Evolutionary conservation across 2,329 filamentous ascomycete species (phyloP).

Genomic region (Cercospora berteroae): DNA sequence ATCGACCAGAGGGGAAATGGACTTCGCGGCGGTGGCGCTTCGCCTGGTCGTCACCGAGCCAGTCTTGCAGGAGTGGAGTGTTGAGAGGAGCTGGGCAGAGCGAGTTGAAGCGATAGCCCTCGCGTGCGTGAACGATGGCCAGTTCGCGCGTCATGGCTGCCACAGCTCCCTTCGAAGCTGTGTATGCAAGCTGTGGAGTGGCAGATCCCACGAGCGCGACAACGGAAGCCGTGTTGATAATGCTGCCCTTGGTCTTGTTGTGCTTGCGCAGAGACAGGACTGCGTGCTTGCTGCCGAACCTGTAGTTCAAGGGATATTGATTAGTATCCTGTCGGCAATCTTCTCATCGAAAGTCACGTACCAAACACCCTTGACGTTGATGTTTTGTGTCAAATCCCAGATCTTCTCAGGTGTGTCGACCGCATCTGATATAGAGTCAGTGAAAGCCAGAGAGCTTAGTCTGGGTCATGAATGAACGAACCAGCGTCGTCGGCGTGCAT

Average conservation of each 20-base stretch:
- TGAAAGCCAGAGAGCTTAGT: background rate
- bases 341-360: background rate
- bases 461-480: conserved; percentile 20
- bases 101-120: conserved; percentile 86
- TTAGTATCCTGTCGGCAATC: background rate
- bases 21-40: conserved; percentile 82
- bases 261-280: conserved; percentile 76
- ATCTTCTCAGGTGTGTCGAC: conserved; percentile 82
- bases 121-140: conserved; percentile 86
- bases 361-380: conserved; percentile 99
- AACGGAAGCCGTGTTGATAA: conserved; percentile 91
- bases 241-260: conserved; percentile 73
- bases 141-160: conserved; percentile 86
- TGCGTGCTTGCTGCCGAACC: conserved; percentile 84
- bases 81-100: conserved; percentile 89
- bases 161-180: conserved; percentile 89
- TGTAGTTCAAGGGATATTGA: background rate
- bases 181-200: conserved; percentile 88
- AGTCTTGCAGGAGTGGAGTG: conserved; percentile 88
- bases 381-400: conserved; percentile 89
- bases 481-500: conserved; percentile 72
- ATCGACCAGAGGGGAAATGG: conserved; percentile 83
- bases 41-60: conserved; percentile 80
- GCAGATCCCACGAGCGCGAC: conserved; percentile 84
- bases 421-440: conserved; percentile 47